Conservation (phyloP, 148 eudicot species). For the Simmondsia chinensis region DNA sequence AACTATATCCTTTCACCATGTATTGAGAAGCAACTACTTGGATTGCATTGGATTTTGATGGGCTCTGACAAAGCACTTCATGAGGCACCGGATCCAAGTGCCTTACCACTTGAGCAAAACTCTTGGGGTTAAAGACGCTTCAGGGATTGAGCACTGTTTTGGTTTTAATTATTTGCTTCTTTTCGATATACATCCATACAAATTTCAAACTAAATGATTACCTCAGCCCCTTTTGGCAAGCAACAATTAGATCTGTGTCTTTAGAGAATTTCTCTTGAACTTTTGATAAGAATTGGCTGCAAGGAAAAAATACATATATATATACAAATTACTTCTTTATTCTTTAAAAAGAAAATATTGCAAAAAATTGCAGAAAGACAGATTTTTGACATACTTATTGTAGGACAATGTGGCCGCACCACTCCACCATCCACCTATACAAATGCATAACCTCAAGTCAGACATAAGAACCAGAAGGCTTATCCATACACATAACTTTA, state of each 20-base stretch:
- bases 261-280: conserved; percentile 54
- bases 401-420: conserved; percentile 81
- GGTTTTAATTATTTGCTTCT: neutral
- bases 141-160: too few relatives aligned
- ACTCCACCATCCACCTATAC: conserved; percentile 99
- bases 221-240: conserved; percentile 98
- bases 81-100: too few relatives aligned
- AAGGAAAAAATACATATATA: conserved; percentile 6
- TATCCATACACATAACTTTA: too few relatives aligned
- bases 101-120: too few relatives aligned
- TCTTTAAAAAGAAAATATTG: neutral
- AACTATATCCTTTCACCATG: too few relatives aligned
- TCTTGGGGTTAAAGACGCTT: too few relatives aligned
- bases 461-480: too few relatives aligned
- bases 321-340: neutral
- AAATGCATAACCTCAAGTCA: conserved; percentile 10
- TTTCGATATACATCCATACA: neutral
- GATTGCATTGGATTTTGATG: too few relatives aligned
- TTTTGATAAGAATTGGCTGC: conserved; percentile 55
- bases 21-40: too few relatives aligned
- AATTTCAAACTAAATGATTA: conserved; percentile 15
- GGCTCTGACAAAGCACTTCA: too few relatives aligned
- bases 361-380: neutral
- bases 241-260: conserved; percentile 89
- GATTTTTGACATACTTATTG: conserved; percentile 34